phyloP scores from a whole-genome alignment of 1,284 basidiomycete species.

The Fomes fomentarius region DNA sequence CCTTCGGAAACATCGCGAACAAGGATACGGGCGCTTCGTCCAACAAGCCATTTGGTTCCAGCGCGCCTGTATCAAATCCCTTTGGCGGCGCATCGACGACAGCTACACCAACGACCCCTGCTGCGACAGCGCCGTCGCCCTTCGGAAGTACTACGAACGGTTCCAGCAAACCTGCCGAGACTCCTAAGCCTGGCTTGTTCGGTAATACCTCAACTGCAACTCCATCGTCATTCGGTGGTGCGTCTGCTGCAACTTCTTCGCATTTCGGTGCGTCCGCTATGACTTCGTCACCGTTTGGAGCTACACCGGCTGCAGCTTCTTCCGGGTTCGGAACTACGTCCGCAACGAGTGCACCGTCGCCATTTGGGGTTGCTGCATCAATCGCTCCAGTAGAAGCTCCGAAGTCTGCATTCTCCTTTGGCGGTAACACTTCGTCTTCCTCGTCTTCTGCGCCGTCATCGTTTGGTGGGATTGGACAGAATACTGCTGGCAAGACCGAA shows the following conservation, averaged over 20 bases:
- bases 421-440: background rate
- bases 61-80: constrained; percentile 7
- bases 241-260: background rate
- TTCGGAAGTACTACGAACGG: constrained; percentile 10
- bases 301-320: background rate
- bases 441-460: constrained; percentile 3
- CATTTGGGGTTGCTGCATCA: constrained; percentile 1
- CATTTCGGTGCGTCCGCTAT: no score
- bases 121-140: constrained; percentile 2
- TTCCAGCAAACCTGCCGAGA: constrained; percentile 10
- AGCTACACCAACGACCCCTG: background rate
- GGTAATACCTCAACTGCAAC: background rate
- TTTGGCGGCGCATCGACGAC: constrained; percentile 15
- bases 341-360: constrained; percentile 1
- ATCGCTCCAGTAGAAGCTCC: constrained; percentile 1
- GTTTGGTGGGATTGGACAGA: constrained; percentile 13
- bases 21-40: constrained; percentile 3
- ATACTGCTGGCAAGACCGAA: constrained; percentile 1
- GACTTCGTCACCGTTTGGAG: background rate
- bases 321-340: background rate
- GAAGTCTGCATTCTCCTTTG: constrained; percentile 17
- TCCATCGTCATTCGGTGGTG: background rate
- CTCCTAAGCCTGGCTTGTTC: constrained; percentile 21
- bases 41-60: constrained; percentile 4
- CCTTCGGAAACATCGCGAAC: constrained; percentile 8